A percentile compares a stretch with the other conserved stretches of the same genome.
Conservation (phyloP, 1,284 basidiomycete genomes). For the Pseudozyma pruni region DNA sequence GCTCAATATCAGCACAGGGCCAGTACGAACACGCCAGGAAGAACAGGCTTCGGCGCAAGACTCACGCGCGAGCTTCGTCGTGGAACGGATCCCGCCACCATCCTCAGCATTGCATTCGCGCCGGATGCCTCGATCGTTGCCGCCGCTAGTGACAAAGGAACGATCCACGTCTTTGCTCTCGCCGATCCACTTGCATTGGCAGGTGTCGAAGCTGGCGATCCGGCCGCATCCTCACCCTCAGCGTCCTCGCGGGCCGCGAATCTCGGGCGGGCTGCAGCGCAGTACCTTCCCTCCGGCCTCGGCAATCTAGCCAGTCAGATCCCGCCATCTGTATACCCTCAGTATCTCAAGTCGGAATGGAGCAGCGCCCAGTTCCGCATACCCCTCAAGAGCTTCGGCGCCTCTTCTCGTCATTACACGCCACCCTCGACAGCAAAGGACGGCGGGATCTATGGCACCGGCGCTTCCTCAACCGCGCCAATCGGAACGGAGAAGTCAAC, state of each 20-base stretch:
- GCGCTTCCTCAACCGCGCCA: background rate
- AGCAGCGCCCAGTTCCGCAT: slow-evolving; percentile 58
- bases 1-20: background rate
- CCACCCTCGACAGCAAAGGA: slow-evolving; percentile 10
- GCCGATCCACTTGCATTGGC: background rate
- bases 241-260: slow-evolving; percentile 21
- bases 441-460: slow-evolving; percentile 7
- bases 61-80: slow-evolving; percentile 54
- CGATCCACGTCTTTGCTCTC: slow-evolving; percentile 59
- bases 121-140: slow-evolving; percentile 50
- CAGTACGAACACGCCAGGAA: slow-evolving; percentile 15
- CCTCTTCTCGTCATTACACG: slow-evolving; percentile 27
- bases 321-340: slow-evolving; percentile 51
- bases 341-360: slow-evolving; percentile 61
- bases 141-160: slow-evolving; percentile 62
- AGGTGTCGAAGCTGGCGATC: background rate
- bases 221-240: background rate
- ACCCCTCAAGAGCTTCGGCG: slow-evolving; percentile 52
- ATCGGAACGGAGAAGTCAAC: slow-evolving; percentile 47
- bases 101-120: slow-evolving; percentile 56
- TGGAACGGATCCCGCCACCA: slow-evolving; percentile 54
- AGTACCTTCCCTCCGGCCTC: slow-evolving; percentile 47
- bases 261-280: slow-evolving; percentile 36
- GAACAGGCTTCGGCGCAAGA: slow-evolving; percentile 37
- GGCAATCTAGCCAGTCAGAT: slow-evolving; percentile 44